Conservation (phyloP, 2,329 filamentous ascomycete species). For the Colletotrichum musicola region DNA sequence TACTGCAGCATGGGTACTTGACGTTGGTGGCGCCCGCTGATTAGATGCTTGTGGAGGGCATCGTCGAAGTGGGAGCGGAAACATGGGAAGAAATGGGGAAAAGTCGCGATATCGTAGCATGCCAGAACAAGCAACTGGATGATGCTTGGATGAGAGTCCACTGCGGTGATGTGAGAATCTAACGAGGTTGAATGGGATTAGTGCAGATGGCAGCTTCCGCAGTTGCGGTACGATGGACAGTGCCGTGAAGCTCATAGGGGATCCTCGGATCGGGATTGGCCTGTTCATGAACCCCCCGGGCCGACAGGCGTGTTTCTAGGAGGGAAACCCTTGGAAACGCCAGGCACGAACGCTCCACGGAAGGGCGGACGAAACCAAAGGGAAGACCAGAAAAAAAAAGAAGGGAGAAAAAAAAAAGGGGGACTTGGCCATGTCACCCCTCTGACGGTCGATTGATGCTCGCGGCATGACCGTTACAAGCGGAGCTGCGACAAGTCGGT, state of each 20-base stretch:
- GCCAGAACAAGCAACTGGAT: constrained; percentile 18
- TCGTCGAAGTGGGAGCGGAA: constrained; percentile 11
- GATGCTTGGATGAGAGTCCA: constrained; percentile 28
- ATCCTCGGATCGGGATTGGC: constrained; percentile 8
- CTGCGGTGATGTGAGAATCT: constrained; percentile 19
- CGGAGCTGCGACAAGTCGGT: constrained; percentile 34
- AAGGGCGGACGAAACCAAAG: background rate
- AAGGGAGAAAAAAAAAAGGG: background rate
- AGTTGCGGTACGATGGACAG: too few relatives aligned
- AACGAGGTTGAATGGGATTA: constrained; percentile 11
- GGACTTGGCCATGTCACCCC: constrained; percentile 7
- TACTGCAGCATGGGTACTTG: constrained; percentile 15
- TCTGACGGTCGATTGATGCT: background rate
- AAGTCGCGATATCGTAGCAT: constrained; percentile 25
- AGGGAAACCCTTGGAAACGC: background rate
- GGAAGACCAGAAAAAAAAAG: background rate
- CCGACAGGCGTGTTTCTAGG: background rate
- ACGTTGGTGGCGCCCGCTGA: background rate
- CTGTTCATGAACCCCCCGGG: constrained; percentile 2
- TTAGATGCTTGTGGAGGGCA: background rate
- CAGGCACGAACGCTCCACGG: background rate
- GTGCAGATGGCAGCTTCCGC: background rate
- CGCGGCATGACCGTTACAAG: constrained; percentile 20
- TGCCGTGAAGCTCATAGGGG: background rate
- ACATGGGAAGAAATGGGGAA: constrained; percentile 21